phyloP scores from a whole-genome alignment of 73 alveolate species.

The Uronychia setigera region DNA sequence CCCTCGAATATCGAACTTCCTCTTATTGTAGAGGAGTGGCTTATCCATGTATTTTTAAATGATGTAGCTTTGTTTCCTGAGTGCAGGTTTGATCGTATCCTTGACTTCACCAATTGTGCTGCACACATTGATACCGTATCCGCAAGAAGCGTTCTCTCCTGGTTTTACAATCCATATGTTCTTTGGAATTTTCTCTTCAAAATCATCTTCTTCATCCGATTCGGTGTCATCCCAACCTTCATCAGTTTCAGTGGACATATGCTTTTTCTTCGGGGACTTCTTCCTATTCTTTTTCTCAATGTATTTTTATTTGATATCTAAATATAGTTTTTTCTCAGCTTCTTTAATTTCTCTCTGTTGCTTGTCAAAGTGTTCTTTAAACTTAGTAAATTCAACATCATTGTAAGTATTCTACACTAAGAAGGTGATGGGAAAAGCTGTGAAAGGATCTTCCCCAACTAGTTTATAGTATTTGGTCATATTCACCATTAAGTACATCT shows the following conservation, averaged over 20 bases:
- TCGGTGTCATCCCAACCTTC: background rate
- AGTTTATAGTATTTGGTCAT: constrained; percentile 31
- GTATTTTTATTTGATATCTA: background rate
- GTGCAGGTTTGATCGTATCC: constrained; percentile 28
- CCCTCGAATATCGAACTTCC: constrained; percentile 80
- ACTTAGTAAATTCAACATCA: constrained; percentile 30
- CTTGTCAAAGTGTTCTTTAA: constrained; percentile 13
- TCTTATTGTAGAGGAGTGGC: constrained; percentile 65
- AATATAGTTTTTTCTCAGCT: constrained; percentile 26
- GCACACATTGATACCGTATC: constrained; percentile 67
- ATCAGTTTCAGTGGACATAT: background rate
- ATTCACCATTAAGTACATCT: constrained; percentile 23
- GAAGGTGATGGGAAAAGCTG: constrained; percentile 34
- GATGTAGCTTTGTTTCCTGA: constrained; percentile 44
- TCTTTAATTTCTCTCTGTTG: constrained; percentile 14
- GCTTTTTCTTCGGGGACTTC: background rate
- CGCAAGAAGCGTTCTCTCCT: constrained; percentile 81
- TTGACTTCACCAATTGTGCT: constrained; percentile 49
- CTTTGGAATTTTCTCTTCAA: constrained; percentile 7
- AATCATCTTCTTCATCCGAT: constrained; percentile 11
- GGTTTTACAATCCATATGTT: constrained; percentile 79
- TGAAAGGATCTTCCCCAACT: constrained; percentile 21
- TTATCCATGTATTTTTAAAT: constrained; percentile 67
- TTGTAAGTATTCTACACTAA: constrained; percentile 30
- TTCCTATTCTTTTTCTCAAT: background rate